Percentiles rank a stretch among this genome's conserved stretches.
These are phyloP conservation scores for Viola pubescens DNA, from an alignment of 441 rosid genomes.

Conservation along the genomic window DNA sequence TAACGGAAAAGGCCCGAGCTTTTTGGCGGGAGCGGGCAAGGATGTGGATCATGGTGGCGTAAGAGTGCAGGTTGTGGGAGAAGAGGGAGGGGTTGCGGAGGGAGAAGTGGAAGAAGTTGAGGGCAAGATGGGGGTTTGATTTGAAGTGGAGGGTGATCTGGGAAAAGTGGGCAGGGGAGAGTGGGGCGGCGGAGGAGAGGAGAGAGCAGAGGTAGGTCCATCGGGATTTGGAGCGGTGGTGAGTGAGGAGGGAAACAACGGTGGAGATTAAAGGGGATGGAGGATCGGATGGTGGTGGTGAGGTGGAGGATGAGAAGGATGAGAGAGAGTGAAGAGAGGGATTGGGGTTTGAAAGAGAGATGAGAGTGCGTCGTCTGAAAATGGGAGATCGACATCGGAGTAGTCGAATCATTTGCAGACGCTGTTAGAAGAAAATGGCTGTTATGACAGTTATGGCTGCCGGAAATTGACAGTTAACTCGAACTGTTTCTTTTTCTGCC, in stretches of 20 bases:
- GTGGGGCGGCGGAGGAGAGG: slow-evolving; percentile 26
- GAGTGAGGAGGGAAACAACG: slow-evolving; percentile 52
- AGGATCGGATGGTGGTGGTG: slow-evolving; percentile 27
- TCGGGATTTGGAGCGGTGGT: slow-evolving; percentile 71
- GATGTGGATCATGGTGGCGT: slow-evolving; percentile 52
- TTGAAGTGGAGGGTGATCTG: slow-evolving; percentile 42
- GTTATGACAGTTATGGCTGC: no score
- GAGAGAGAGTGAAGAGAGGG: slow-evolving; percentile 9
- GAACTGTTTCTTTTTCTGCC: no score
- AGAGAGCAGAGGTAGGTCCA: slow-evolving; percentile 61
- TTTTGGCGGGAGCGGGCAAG: slow-evolving; percentile 63
- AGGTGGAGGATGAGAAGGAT: slow-evolving; percentile 18
- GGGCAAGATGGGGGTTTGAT: slow-evolving; percentile 56
- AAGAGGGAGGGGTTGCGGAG: slow-evolving; percentile 47
- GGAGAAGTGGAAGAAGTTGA: slow-evolving; percentile 64
- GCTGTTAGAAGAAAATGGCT: no score
- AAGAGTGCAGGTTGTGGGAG: slow-evolving; percentile 41
- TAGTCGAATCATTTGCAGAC: no score
- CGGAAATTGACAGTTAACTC: no score
- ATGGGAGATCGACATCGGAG: no score
- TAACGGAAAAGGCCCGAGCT: slow-evolving; percentile 33
- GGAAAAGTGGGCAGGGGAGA: slow-evolving; percentile 53
- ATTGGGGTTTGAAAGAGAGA: not conserved
- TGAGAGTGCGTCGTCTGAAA: no score
- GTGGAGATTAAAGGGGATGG: slow-evolving; percentile 20